Conservation (phyloP, 192 early-diverging fungal species). For the Coemansia aciculifera region DNA sequence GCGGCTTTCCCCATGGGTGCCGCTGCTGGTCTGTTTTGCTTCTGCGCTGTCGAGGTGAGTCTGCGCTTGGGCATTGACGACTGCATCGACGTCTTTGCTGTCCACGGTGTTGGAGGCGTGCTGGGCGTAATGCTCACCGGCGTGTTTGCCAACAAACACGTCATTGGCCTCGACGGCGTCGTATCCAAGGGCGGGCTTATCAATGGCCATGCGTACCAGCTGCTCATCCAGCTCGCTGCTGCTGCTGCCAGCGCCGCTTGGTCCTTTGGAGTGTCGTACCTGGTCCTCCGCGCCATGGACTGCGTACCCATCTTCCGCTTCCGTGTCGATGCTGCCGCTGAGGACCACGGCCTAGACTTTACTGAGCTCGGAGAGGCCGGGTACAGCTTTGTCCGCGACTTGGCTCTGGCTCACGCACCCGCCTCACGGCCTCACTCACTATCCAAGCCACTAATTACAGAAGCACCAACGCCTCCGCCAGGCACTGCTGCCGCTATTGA, state of each 20-base stretch:
- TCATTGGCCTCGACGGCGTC: slow-evolving; percentile 68
- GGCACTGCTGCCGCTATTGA: neutral
- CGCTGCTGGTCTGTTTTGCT: slow-evolving; percentile 65
- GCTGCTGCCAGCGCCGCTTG: slow-evolving; percentile 63
- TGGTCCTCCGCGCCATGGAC: slow-evolving; percentile 60
- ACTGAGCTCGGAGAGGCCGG: slow-evolving; percentile 56
- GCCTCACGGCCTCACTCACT: neutral
- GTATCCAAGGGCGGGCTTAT: slow-evolving; percentile 61
- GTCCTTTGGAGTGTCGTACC: slow-evolving; percentile 60
- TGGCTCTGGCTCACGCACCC: slow-evolving; percentile 11
- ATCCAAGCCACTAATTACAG: neutral
- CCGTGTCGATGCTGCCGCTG: slow-evolving; percentile 56
- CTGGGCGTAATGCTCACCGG: slow-evolving; percentile 88
- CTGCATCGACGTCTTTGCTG: slow-evolving; percentile 80
- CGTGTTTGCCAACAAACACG: slow-evolving; percentile 79
- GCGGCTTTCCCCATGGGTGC: slow-evolving; percentile 76
- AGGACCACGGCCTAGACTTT: slow-evolving; percentile 56
- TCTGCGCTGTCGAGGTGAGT: slow-evolving; percentile 64
- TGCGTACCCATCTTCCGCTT: slow-evolving; percentile 58
- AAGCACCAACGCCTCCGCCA: neutral
- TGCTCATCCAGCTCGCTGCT: slow-evolving; percentile 70
- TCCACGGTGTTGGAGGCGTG: slow-evolving; percentile 71
- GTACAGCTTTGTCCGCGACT: slow-evolving; percentile 45
- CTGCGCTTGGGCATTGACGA: slow-evolving; percentile 72
- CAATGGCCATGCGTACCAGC: slow-evolving; percentile 67